Evolutionary conservation across 1,284 basidiomycete genomes (phyloP).

Genomic region (Moesziomyces globuligerus): DNA sequence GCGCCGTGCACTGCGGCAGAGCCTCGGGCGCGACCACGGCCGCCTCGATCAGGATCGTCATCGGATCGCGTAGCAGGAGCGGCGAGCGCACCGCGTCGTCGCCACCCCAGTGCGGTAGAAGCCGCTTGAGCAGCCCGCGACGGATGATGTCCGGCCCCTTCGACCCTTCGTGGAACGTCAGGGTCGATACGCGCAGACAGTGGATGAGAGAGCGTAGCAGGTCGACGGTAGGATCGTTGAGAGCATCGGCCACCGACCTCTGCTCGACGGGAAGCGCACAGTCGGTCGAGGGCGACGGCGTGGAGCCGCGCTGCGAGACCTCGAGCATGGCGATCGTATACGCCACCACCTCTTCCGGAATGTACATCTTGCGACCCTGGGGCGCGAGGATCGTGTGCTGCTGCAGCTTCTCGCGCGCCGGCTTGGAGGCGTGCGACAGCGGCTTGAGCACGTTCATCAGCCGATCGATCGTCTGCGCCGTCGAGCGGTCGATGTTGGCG

Average conservation of each 20-base stretch:
- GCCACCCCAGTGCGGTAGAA: slow-evolving; percentile 65
- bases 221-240: slow-evolving; percentile 50
- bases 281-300: slow-evolving; percentile 43
- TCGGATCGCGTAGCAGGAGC: slow-evolving; percentile 61
- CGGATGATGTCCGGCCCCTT: slow-evolving; percentile 51
- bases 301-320: slow-evolving; percentile 56
- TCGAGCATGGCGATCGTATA: slow-evolving; percentile 66
- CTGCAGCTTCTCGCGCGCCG: slow-evolving; percentile 46
- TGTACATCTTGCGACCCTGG: slow-evolving; percentile 57
- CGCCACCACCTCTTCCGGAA: slow-evolving; percentile 64
- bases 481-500: slow-evolving; percentile 46
- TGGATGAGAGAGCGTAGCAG: slow-evolving; percentile 59
- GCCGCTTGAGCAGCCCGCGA: slow-evolving; percentile 63
- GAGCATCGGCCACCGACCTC: slow-evolving; percentile 44
- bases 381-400: slow-evolving; percentile 60
- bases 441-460: slow-evolving; percentile 60
- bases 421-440: slow-evolving; percentile 50
- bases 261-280: slow-evolving; percentile 27
- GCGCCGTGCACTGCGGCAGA: slow-evolving; percentile 60
- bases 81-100: slow-evolving; percentile 63
- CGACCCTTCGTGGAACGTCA: slow-evolving; percentile 38
- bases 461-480: slow-evolving; percentile 62
- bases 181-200: slow-evolving; percentile 45
- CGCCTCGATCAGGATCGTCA: slow-evolving; percentile 64
- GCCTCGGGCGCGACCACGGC: slow-evolving; percentile 59